Evolutionary conservation across 2,329 filamentous ascomycete species (phyloP).

Genomic region (Cercospora beticola): DNA sequence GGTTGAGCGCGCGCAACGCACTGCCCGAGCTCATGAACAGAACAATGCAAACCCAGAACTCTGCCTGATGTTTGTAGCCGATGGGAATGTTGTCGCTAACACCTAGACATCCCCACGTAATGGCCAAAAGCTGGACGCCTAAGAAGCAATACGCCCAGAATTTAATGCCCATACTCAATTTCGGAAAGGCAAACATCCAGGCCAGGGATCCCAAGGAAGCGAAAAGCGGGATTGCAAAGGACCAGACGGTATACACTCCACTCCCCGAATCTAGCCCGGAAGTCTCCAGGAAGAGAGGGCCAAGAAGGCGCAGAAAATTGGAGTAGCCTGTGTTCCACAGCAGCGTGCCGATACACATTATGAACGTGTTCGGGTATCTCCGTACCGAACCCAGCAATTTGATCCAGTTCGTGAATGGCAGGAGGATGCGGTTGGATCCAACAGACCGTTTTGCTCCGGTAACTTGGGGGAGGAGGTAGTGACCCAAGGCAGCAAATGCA

Average conservation of each 20-base stretch:
- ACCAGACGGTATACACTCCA: neutral
- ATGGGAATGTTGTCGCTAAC: neutral
- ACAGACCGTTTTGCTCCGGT: neutral
- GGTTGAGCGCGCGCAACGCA: neutral
- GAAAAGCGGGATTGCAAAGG: neutral
- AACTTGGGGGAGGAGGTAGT: neutral
- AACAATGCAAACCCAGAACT: neutral
- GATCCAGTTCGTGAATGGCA: slow-evolving; percentile 45
- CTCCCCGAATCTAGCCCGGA: neutral
- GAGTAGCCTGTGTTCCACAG: slow-evolving; percentile 1
- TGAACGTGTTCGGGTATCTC: neutral
- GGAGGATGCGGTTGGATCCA: neutral
- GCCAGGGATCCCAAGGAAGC: neutral
- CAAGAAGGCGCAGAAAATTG: neutral
- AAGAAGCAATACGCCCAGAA: neutral
- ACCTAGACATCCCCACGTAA: neutral
- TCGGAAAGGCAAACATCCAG: neutral
- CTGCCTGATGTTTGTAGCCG: neutral
- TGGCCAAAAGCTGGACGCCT: neutral
- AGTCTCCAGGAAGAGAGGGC: neutral
- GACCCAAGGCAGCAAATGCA: neutral
- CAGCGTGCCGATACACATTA: neutral
- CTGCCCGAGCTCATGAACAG: neutral
- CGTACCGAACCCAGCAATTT: slow-evolving; percentile 21
- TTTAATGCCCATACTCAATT: neutral